phyloP scores from a whole-genome alignment of 2,329 filamentous ascomycete genomes.

The Drechslera avenae region DNA sequence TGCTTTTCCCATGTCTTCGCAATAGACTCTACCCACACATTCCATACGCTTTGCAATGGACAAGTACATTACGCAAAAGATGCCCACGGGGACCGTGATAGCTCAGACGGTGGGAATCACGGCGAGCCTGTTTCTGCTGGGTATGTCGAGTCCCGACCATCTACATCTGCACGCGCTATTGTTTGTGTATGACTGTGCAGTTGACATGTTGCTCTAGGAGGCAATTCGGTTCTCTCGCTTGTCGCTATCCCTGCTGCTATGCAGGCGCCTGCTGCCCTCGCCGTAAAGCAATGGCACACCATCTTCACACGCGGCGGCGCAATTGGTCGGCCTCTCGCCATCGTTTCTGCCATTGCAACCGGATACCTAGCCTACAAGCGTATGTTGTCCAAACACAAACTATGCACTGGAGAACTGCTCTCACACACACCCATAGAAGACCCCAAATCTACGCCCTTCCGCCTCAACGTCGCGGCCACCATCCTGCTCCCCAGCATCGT shows the following conservation, averaged over 20 bases:
- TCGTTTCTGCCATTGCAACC: conserved; percentile 52
- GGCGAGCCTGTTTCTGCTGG: conserved; percentile 54
- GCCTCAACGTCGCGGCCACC: conserved; percentile 56
- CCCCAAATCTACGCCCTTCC: conserved; percentile 42
- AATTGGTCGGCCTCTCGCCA: conserved; percentile 48
- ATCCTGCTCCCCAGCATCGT: conserved; percentile 53
- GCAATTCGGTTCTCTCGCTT: conserved; percentile 43
- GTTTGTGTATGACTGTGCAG: neutral
- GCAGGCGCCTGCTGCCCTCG: conserved; percentile 60
- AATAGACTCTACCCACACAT: too few species aligned
- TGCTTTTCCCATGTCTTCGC: neutral
- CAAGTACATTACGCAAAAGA: conserved; percentile 29
- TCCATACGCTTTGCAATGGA: conserved; percentile 23
- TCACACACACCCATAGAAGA: conserved; percentile 27
- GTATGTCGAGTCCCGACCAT: conserved; percentile 31
- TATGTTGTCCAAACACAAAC: conserved; percentile 12
- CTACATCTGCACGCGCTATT: neutral
- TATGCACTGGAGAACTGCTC: conserved; percentile 7
- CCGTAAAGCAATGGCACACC: conserved; percentile 61
- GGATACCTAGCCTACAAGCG: conserved; percentile 55
- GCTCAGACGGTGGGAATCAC: conserved; percentile 60
- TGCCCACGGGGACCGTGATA: conserved; percentile 48
- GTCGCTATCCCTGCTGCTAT: conserved; percentile 60
- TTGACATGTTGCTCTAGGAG: neutral
- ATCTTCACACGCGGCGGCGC: conserved; percentile 50